Base-by-base conservation (phyloP, 345 rosid species). In the Durio zibethinus region DNA sequence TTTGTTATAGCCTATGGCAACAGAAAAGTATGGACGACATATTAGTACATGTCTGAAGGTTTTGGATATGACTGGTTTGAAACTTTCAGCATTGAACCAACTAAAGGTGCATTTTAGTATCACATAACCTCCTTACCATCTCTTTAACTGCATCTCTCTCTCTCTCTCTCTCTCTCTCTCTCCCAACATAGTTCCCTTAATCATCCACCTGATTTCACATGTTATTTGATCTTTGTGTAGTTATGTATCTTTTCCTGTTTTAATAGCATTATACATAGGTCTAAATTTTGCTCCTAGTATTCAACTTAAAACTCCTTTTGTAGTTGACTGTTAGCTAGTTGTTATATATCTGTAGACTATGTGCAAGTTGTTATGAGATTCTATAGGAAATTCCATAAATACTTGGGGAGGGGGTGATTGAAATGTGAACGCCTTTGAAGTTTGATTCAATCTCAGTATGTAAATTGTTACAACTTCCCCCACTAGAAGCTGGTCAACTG, bases 61-160 rank as follows among this genome's bases (percentile, higher is more conserved):
- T 82, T 85, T 97, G 89, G 99, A 97, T 80, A 97, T 97, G 99
- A 90, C 98, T 75, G 98, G 98, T 75, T 80, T 97, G 70, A 97
- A 83, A 87, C 88, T 97, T 73, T 90, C 99, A 57, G 95, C 97
- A 75, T 81, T 94, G 76, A 94, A 89, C 85, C 97, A 94, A 75
- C 88, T 90, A 81, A 94, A 94, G 97, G 99, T 92, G 83, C 27
- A 2, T 8, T 73, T 36, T 62, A 31, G 15, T 47, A 76, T 10
- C 50, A 9, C 79, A 76, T 83, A 68, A 75, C 54, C 23, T 64
- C 4, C 36, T 20, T 18, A 35, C 48, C 56, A 47, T 52, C 77
- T 64, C 61, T 61, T 63, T 45, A 9, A 27, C 25, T 27, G 2
- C 52, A 38, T 42, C 43, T 38, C 53, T 40, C 64, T 38, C 20